Conservation (phyloP, 2,329 filamentous ascomycete species). For the Alternaria arbusti region DNA sequence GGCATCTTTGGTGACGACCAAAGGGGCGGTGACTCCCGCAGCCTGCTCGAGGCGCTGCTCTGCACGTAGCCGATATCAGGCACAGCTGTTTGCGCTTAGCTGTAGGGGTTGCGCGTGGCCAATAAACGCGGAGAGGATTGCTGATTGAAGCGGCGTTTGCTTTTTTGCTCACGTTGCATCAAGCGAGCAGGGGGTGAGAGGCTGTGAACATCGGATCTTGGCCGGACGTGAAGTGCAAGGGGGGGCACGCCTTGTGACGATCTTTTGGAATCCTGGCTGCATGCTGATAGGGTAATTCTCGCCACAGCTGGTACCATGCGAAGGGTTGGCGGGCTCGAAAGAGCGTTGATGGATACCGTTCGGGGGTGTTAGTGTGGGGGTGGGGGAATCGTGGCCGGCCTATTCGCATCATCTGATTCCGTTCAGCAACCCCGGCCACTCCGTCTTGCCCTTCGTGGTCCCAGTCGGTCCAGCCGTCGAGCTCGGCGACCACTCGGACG, state of each 20-base stretch:
- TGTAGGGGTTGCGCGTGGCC: slow-evolving; percentile 23
- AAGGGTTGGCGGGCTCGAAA: slow-evolving; percentile 40
- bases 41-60: slow-evolving; percentile 29
- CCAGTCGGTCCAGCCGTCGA: slow-evolving; percentile 30
- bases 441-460: slow-evolving; percentile 34
- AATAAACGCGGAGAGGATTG: slow-evolving; percentile 35
- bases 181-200: slow-evolving; percentile 28
- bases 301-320: slow-evolving; percentile 41
- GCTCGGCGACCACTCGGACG: slow-evolving; percentile 17
- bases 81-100: slow-evolving; percentile 40
- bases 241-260: slow-evolving; percentile 46
- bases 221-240: slow-evolving; percentile 39
- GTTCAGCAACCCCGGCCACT: slow-evolving; percentile 22
- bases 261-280: slow-evolving; percentile 35
- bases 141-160: slow-evolving; percentile 37
- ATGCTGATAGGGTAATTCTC: slow-evolving; percentile 40
- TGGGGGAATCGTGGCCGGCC: slow-evolving; percentile 36
- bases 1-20: slow-evolving; percentile 36
- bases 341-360: slow-evolving; percentile 43
- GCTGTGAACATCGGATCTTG: slow-evolving; percentile 40
- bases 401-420: slow-evolving; percentile 48
- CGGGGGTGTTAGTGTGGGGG: slow-evolving; percentile 47
- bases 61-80: slow-evolving; percentile 44
- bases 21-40: slow-evolving; percentile 44
- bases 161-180: slow-evolving; percentile 39